Percentiles rank a stretch among this genome's conserved stretches.
Conservation (phyloP, 1,139 yeast genomes). For the Lipomyces yarrowii region DNA sequence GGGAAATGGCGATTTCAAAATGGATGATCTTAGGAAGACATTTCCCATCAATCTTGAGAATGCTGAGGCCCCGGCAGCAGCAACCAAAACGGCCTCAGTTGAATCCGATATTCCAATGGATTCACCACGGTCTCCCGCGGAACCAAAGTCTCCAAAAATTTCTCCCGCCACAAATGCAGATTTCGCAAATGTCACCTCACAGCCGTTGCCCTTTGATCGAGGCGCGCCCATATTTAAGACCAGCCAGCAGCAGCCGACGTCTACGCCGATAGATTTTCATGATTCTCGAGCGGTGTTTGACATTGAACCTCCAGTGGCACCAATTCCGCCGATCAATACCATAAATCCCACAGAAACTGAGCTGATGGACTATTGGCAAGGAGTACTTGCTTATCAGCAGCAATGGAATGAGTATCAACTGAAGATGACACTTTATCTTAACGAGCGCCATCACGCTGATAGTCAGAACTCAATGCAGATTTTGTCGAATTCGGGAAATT, state of each 20-base stretch:
- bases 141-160: conserved; percentile 4
- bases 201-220: conserved; percentile 32
- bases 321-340: conserved; percentile 13
- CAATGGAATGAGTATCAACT: conserved; percentile 37
- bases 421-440: conserved; percentile 37
- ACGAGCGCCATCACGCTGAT: conserved; percentile 40
- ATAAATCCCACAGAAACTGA: conserved; percentile 18
- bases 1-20: conserved; percentile 46
- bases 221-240: conserved; percentile 31
- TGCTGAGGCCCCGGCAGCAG: conserved; percentile 62
- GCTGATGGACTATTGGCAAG: conserved; percentile 19
- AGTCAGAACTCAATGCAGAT: conserved; percentile 33
- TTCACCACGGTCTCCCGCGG: conserved; percentile 22
- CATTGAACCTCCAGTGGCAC: conserved; percentile 33
- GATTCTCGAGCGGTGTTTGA: conserved; percentile 31
- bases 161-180: neutral
- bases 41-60: conserved; percentile 48
- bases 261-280: conserved; percentile 35
- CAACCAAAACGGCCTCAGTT: conserved; percentile 40
- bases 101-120: conserved; percentile 28
- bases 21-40: conserved; percentile 46
- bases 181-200: neutral
- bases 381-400: conserved; percentile 35
- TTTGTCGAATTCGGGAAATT: conserved; percentile 32
- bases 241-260: conserved; percentile 3